Conservation (phyloP, 2,329 filamentous ascomycete genomes). For the Hortaea werneckii region DNA sequence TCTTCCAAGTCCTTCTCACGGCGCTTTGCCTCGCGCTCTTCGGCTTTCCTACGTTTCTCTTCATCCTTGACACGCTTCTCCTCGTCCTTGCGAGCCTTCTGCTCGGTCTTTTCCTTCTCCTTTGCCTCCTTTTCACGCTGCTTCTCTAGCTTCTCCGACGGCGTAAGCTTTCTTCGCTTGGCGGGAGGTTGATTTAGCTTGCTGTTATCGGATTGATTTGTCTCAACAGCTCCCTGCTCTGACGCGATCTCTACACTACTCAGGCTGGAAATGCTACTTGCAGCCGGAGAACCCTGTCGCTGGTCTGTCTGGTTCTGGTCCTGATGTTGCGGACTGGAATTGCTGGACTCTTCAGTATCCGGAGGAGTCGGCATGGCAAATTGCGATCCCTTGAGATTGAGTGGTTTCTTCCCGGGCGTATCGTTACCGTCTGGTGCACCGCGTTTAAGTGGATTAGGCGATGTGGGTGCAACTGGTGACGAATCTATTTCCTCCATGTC, state of each 20-base stretch:
- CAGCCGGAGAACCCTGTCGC: conserved; percentile 22
- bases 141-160: conserved; percentile 30
- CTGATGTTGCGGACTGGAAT: conserved; percentile 15
- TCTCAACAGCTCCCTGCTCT: neutral
- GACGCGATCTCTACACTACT: conserved; percentile 20
- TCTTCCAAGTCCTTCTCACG: conserved; percentile 28
- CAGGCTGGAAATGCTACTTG: conserved; percentile 20
- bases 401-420: conserved; percentile 16
- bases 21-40: conserved; percentile 31
- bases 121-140: conserved; percentile 31
- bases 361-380: conserved; percentile 26
- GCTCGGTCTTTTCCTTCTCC: conserved; percentile 34
- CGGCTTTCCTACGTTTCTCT: conserved; percentile 29
- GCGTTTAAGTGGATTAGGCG: conserved; percentile 18
- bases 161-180: conserved; percentile 23
- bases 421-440: neutral
- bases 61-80: conserved; percentile 18
- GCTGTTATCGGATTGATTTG: conserved; percentile 5
- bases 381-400: conserved; percentile 24
- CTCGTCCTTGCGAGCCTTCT: conserved; percentile 29
- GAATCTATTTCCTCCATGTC: conserved; percentile 23
- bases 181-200: conserved; percentile 20
- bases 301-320: conserved; percentile 1
- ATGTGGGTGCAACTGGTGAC: conserved; percentile 10
- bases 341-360: conserved; percentile 23